These are phyloP conservation scores for Alternaria sp. DNA, from an alignment of 2,329 filamentous ascomycete genomes.

Conservation along the genomic window DNA sequence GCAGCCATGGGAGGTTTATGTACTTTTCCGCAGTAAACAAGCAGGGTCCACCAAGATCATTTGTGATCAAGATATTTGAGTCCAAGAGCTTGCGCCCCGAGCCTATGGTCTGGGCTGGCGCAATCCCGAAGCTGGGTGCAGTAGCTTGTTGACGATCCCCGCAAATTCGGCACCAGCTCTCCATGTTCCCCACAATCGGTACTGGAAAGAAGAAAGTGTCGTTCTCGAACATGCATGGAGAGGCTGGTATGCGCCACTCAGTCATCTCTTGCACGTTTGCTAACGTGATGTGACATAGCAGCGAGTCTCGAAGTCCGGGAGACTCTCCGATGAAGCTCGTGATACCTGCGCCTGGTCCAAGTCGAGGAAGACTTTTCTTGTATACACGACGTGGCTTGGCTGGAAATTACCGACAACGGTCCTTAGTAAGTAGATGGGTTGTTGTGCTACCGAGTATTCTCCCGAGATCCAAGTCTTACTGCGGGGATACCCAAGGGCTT, in stretches of 20 bases:
- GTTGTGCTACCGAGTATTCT: slow-evolving; percentile 29
- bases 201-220: slow-evolving; percentile 15
- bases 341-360: slow-evolving; percentile 4
- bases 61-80: slow-evolving; percentile 24
- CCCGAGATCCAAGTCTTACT: slow-evolving; percentile 23
- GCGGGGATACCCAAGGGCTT: slow-evolving; percentile 16
- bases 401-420: slow-evolving; percentile 24
- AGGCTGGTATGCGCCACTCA: slow-evolving; percentile 17
- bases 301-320: slow-evolving; percentile 14
- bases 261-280: neutral
- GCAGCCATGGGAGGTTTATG: slow-evolving; percentile 19
- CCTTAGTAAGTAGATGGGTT: slow-evolving; percentile 15
- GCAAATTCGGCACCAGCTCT: slow-evolving; percentile 19
- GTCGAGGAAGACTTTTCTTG: slow-evolving; percentile 13
- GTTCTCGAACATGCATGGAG: slow-evolving; percentile 17
- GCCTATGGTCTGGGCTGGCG: slow-evolving; percentile 19
- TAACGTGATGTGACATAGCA: neutral
- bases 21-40: slow-evolving; percentile 12
- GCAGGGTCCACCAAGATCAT: slow-evolving; percentile 8
- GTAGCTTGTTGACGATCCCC: slow-evolving; percentile 28
- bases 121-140: slow-evolving; percentile 17
- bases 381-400: slow-evolving; percentile 11
- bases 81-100: slow-evolving; percentile 16
- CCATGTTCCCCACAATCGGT: slow-evolving; percentile 25
- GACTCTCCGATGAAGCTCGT: slow-evolving; percentile 1